Evolutionary conservation across 495 filamentous ascomycete species (phyloP).

Genomic region (Stereocaulon alpinum): DNA sequence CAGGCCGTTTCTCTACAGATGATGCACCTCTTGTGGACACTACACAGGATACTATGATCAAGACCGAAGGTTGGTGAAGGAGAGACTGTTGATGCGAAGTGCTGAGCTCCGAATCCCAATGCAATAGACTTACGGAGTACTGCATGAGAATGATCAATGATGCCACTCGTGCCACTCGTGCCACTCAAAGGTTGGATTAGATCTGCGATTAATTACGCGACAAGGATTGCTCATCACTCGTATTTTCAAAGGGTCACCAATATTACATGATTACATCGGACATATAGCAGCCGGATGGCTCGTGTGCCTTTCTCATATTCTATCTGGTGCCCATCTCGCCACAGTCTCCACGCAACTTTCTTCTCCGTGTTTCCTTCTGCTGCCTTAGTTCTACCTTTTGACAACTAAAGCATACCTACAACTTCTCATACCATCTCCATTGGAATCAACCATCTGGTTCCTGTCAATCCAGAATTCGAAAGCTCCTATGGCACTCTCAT

Average conservation of each 20-base stretch:
- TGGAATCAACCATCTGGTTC: background rate
- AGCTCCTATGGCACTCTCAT: background rate
- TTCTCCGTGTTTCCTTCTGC: background rate
- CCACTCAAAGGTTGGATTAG: background rate
- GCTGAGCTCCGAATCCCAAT: background rate
- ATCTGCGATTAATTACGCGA: background rate
- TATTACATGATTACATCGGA: slow-evolving; percentile 1
- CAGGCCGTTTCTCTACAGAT: background rate
- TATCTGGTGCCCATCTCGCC: background rate
- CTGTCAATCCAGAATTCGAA: background rate
- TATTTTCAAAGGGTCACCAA: background rate
- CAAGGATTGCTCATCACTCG: background rate
- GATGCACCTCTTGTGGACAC: too few species aligned
- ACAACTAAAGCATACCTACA: background rate
- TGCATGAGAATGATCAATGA: too few species aligned
- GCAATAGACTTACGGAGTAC: background rate
- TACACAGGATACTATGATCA: background rate
- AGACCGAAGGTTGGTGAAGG: background rate
- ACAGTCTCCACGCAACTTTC: background rate
- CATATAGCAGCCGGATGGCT: background rate
- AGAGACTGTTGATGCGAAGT: background rate
- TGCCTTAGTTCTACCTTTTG: background rate
- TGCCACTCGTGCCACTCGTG: too few species aligned
- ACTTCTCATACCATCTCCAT: background rate
- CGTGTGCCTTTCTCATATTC: background rate